Base-by-base conservation (phyloP, 2,329 filamentous ascomycete genomes). In the Nakataea oryzae region DNA sequence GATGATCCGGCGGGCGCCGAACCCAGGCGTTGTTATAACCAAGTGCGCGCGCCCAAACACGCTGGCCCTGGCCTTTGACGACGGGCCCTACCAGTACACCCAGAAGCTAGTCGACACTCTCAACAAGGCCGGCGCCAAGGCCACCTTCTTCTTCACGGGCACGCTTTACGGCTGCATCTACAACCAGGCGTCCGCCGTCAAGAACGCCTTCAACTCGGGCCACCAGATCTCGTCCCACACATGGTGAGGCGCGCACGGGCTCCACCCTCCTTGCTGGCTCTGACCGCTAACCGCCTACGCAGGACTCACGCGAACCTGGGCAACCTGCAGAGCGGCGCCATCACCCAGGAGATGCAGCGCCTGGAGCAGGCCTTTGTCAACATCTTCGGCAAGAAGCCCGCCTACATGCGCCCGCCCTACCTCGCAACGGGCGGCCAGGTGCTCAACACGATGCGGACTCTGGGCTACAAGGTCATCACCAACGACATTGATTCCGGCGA, bases 401-500 rank as follows among this genome's bases (percentile, higher is more conserved):
- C 75, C 12, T 81, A 81, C 72, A 74, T 81, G 75, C 77, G 79
- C 0, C 79, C 79, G 7, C 79, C 79, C 0, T 80, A 80, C 70
- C 77, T 81, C 56, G 76, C 76, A 63, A 80, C 78, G 3, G 72
- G 77, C 60, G 77, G 76, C 27, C 69, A 74, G 63, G 74, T 80
- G 55, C 70, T 80, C 58, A 68, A 69, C 24, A 74, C 74, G 17
- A 74, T 80, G 74, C 68, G 68, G 62, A 65, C 72, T 62, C 70
- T 86, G 59, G 81, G 81, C 62, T 86, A 85, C 75, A 83, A 84
- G 68, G 78, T 86, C 68, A 80, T 83, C 67, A 86, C 83, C 67
- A 78, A 85, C 68, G 81, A 86, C 65, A 74, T 87, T 59, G 84
- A 87, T 69, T 79, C 83, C 1, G 80, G 83, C 60, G 85, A 87